Conservation (phyloP, 2,329 filamentous ascomycete genomes). For the Atkinsonella hypoxylon region DNA sequence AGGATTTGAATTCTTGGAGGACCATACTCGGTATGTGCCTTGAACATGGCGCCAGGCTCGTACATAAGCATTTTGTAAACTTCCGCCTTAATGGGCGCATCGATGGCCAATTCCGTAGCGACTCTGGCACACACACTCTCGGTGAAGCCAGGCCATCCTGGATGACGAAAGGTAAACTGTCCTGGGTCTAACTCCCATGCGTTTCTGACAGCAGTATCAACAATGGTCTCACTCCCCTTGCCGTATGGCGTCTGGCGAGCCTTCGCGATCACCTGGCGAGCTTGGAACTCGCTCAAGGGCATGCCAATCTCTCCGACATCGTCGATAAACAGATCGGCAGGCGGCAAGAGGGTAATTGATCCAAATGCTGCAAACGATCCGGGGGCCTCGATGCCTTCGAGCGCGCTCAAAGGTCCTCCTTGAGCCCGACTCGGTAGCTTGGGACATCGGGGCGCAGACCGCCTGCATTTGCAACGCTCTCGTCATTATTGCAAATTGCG, state of each 20-base stretch:
- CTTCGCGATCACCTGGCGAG: conserved; percentile 13
- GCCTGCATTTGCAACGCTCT: background rate
- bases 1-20: background rate
- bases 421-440: background rate
- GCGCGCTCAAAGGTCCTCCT: conserved; percentile 5
- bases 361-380: conserved; percentile 11
- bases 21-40: conserved; percentile 29
- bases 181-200: conserved; percentile 29
- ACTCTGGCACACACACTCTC: conserved; percentile 13
- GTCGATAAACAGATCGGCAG: conserved; percentile 7
- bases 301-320: conserved; percentile 13
- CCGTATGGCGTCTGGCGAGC: conserved; percentile 12
- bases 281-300: conserved; percentile 15
- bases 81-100: conserved; percentile 19
- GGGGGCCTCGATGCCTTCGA: conserved; percentile 7
- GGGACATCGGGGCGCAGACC: background rate
- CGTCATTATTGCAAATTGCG: background rate
- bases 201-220: conserved; percentile 28
- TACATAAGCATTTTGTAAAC: conserved; percentile 38
- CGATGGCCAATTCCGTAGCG: conserved; percentile 20
- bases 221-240: conserved; percentile 26
- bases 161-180: conserved; percentile 25
- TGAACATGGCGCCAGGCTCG: conserved; percentile 36
- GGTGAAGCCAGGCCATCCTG: conserved; percentile 20
- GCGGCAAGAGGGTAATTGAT: background rate